These are phyloP conservation scores for Chrysanthemum seticuspe DNA, from an alignment of 129 eudicot species.

Conservation along the genomic window DNA sequence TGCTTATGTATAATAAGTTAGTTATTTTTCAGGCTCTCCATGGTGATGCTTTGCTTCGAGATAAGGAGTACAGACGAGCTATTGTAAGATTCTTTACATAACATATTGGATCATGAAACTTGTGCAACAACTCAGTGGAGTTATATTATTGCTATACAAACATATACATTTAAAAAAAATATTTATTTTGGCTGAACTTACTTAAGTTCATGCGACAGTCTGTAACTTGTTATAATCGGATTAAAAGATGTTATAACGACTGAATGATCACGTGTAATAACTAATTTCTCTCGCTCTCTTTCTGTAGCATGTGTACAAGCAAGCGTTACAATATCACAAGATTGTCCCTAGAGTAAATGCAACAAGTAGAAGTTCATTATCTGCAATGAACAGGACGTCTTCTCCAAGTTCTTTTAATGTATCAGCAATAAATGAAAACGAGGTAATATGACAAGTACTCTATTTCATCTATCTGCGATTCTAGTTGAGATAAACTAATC, in stretches of 20 bases:
- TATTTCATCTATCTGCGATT: neutral
- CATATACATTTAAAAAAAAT: neutral
- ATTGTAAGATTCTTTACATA: constrained; percentile 51
- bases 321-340: constrained; percentile 82
- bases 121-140: constrained; percentile 10
- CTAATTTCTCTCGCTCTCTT: constrained; percentile 8
- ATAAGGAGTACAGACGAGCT: constrained; percentile 79
- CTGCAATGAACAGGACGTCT: constrained; percentile 74
- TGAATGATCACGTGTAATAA: neutral
- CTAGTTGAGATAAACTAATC: neutral
- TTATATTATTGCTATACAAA: neutral
- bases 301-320: constrained; percentile 75
- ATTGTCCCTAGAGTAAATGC: constrained; percentile 62
- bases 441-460: constrained; percentile 46
- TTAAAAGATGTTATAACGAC: constrained; percentile 12
- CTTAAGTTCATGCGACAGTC: constrained; percentile 7
- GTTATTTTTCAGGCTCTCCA: constrained; percentile 57
- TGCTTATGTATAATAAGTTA: neutral
- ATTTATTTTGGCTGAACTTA: neutral
- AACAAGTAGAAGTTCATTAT: constrained; percentile 61
- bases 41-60: constrained; percentile 85
- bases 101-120: neutral
- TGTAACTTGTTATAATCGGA: constrained; percentile 1
- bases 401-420: constrained; percentile 70
- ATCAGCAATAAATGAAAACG: constrained; percentile 76